Conservation (phyloP, 306 rosid genomes). For the Cucumis cinereus region DNA sequence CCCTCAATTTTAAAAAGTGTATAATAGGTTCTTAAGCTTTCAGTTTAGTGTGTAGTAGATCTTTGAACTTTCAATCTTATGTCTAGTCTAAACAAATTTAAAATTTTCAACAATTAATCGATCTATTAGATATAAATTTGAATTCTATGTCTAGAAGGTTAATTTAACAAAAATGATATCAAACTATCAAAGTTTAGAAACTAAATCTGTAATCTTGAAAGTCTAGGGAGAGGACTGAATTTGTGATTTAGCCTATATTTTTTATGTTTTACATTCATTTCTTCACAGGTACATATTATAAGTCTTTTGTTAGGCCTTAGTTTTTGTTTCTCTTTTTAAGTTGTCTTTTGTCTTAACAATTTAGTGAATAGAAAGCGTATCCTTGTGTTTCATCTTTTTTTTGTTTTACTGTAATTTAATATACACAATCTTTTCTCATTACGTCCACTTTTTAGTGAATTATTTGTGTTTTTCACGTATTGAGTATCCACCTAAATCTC, state of each 20-base stretch:
- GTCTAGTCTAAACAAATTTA: background rate
- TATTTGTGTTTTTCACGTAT: no score
- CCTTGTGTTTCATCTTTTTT: background rate
- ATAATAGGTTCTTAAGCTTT: background rate
- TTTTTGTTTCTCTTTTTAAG: no score
- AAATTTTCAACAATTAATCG: background rate
- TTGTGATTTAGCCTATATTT: background rate
- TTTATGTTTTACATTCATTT: background rate
- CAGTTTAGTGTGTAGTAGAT: background rate
- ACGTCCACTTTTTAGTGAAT: no score
- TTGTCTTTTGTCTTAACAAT: background rate
- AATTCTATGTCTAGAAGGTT: no score
- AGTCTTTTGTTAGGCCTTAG: background rate
- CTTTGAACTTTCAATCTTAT: background rate
- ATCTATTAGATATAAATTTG: background rate
- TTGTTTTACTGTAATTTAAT: background rate
- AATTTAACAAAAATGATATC: no score
- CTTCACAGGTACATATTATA: background rate
- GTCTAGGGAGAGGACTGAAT: background rate
- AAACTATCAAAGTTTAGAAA: background rate
- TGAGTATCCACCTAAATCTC: background rate
- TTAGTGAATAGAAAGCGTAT: background rate
- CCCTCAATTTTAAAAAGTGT: background rate
- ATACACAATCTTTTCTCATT: no score
- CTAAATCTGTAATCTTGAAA: no score